Evolutionary conservation across 495 filamentous ascomycete genomes (phyloP).

Genomic region (Aspergillus saccharolyticus): DNA sequence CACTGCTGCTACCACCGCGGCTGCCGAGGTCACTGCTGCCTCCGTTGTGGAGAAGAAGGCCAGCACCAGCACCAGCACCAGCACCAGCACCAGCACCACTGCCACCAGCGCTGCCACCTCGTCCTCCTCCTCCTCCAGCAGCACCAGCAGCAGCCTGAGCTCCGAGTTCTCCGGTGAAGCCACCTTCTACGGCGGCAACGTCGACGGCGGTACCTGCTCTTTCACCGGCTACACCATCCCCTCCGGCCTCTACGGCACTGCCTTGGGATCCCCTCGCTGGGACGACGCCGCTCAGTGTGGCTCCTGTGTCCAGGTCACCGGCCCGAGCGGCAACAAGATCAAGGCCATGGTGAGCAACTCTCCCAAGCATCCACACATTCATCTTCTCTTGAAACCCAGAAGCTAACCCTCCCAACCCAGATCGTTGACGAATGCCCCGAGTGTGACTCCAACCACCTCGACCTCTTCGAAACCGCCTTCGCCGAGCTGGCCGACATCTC

Average conservation of each 20-base stretch:
- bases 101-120: conserved; percentile 9
- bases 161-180: conserved; percentile 30
- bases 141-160: conserved; percentile 8
- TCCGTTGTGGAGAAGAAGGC: conserved; percentile 1
- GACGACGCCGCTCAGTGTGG: conserved; percentile 49
- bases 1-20: conserved; percentile 9
- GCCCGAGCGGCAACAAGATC: conserved; percentile 50
- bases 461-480: conserved; percentile 57
- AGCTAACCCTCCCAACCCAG: conserved; percentile 22
- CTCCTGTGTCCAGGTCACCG: conserved; percentile 51
- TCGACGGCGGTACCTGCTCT: conserved; percentile 53
- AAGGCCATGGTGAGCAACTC: conserved; percentile 53
- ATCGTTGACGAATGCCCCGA: conserved; percentile 58
- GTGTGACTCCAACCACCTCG: conserved; percentile 52
- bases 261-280: conserved; percentile 49
- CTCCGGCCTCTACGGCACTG: conserved; percentile 48
- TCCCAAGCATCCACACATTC: background rate
- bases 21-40: conserved; percentile 8
- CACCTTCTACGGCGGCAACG: conserved; percentile 54
- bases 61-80: conserved; percentile 5
- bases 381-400: no score
- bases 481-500: conserved; percentile 37
- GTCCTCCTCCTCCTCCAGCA: conserved; percentile 12
- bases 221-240: conserved; percentile 56
- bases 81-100: conserved; percentile 4